These are phyloP conservation scores for Lactarius indigo DNA, from an alignment of 768 basidiomycete species.

Conservation along the genomic window DNA sequence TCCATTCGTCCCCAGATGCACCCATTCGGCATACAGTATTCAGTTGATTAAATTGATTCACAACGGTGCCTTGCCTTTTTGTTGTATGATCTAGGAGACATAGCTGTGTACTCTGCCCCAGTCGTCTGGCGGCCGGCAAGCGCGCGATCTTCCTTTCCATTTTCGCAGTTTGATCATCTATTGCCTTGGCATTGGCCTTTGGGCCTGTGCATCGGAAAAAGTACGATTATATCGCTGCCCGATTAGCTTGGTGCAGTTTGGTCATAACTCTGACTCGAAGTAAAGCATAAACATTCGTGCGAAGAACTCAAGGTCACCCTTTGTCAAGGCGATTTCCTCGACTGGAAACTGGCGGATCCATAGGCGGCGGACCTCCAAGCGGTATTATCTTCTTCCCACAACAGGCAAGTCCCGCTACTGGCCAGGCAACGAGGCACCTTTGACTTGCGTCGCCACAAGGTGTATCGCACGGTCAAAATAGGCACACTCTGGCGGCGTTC, in stretches of 20 bases:
- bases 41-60: conserved; percentile 45
- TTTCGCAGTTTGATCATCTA: neutral
- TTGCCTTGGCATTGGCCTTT: too few species aligned
- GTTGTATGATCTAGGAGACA: conserved; percentile 6
- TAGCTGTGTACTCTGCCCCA: neutral
- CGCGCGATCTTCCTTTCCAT: conserved; percentile 4
- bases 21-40: conserved; percentile 35
- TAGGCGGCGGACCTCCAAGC: conserved; percentile 3
- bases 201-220: neutral
- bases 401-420: conserved; percentile 7
- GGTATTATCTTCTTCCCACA: conserved; percentile 19
- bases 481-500: conserved; percentile 10
- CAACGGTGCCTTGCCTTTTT: conserved; percentile 61
- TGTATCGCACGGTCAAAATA: conserved; percentile 5
- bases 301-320: neutral
- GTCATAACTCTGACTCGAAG: neutral
- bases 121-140: neutral
- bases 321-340: conserved; percentile 8
- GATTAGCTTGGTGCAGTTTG: neutral
- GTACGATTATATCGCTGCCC: neutral
- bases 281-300: neutral
- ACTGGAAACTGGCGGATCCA: neutral
- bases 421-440: conserved; percentile 16
- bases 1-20: conserved; percentile 50
- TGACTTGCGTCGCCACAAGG: conserved; percentile 10